phyloP scores from a whole-genome alignment of 352 stramenopile species.

The Phytophthora citrophthora region DNA sequence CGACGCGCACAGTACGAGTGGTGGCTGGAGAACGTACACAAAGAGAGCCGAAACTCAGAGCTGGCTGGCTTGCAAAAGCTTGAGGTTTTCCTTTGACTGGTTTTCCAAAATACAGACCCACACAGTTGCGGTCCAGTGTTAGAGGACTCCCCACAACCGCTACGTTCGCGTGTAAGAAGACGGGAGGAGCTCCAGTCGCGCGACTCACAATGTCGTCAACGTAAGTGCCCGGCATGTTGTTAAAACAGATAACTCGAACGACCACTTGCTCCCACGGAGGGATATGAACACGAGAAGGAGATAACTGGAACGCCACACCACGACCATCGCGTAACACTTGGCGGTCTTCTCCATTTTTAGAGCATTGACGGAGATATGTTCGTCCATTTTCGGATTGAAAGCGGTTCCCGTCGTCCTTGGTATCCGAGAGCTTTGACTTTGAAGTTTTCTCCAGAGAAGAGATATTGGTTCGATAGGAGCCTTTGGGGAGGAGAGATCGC shows the following conservation, averaged over 20 bases:
- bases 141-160: conserved; percentile 67
- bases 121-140: conserved; percentile 65
- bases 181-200: conserved; percentile 49
- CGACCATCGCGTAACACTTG: conserved; percentile 50
- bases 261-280: conserved; percentile 65
- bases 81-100: conserved; percentile 8
- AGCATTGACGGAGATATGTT: conserved; percentile 49
- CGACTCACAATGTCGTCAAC: conserved; percentile 70
- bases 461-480: conserved; percentile 7
- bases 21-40: conserved; percentile 48
- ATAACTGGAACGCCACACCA: conserved; percentile 62
- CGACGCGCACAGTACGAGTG: conserved; percentile 61
- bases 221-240: conserved; percentile 80
- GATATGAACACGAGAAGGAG: conserved; percentile 42
- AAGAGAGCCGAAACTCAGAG: conserved; percentile 54
- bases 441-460: conserved; percentile 3
- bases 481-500: conserved; percentile 9
- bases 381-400: conserved; percentile 66
- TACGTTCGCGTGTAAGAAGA: conserved; percentile 64
- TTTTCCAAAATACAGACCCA: conserved; percentile 56
- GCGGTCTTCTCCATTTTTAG: conserved; percentile 53
- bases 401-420: conserved; percentile 46
- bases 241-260: conserved; percentile 68
- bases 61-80: conserved; percentile 29
- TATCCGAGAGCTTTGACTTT: conserved; percentile 48